Percentiles rank a stretch among this genome's conserved stretches.
These are phyloP conservation scores for Anthracocystis walkeri DNA, from an alignment of 1,284 basidiomycete genomes.

Conservation along the genomic window DNA sequence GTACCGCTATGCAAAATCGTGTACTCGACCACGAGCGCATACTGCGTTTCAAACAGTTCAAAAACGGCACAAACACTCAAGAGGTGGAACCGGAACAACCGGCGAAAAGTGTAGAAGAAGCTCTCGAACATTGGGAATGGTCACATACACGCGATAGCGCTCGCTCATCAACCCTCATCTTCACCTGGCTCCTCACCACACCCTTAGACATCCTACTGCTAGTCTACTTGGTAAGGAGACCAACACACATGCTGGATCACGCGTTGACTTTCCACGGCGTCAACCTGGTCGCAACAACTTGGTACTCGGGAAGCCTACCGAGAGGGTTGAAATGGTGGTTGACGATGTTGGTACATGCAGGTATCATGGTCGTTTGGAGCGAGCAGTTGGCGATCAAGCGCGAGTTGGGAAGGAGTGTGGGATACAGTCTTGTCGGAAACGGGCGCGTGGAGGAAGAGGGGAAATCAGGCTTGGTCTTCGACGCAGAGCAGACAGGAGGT, in stretches of 20 bases:
- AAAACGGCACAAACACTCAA: conserved; percentile 11
- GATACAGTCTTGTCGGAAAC: conserved; percentile 32
- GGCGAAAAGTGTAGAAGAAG: conserved; percentile 71
- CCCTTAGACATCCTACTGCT: conserved; percentile 78
- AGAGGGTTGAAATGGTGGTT: conserved; percentile 72
- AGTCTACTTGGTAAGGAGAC: conserved; percentile 86
- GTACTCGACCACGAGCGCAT: conserved; percentile 33
- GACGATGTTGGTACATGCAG: conserved; percentile 79
- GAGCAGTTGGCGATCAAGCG: conserved; percentile 90
- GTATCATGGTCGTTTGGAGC: conserved; percentile 81
- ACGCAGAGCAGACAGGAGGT: conserved; percentile 8
- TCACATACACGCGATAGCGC: conserved; percentile 68
- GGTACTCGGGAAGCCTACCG: conserved; percentile 87
- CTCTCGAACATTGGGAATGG: conserved; percentile 72
- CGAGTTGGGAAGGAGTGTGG: conserved; percentile 76
- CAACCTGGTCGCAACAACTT: conserved; percentile 90
- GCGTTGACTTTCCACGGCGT: conserved; percentile 87
- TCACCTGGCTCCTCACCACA: conserved; percentile 32
- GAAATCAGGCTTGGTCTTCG: conserved; percentile 10
- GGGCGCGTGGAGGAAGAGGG: not conserved
- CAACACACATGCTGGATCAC: conserved; percentile 94
- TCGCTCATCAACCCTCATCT: conserved; percentile 17
- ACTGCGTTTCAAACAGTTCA: conserved; percentile 26
- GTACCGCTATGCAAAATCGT: not conserved
- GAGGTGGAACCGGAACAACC: not conserved